These are phyloP conservation scores for Pseudonectria buxi DNA, from an alignment of 2,329 filamentous ascomycete genomes.

Conservation along the genomic window DNA sequence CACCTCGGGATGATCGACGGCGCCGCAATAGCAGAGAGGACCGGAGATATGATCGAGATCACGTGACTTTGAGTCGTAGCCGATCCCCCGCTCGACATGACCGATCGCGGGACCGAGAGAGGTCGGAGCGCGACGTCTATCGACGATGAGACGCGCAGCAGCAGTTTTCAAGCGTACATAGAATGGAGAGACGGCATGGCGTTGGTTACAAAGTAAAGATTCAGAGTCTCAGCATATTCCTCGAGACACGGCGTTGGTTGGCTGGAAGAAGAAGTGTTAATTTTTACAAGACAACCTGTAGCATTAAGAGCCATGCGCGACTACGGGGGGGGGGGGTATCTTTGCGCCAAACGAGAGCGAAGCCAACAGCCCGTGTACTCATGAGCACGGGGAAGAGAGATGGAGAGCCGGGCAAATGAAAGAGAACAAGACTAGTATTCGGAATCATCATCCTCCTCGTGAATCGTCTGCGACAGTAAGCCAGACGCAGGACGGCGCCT, in stretches of 20 bases:
- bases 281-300: too few species aligned
- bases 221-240: not conserved
- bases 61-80: conserved; percentile 34
- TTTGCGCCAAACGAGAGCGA: not conserved
- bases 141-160: conserved; percentile 34
- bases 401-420: too few species aligned
- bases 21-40: too few species aligned
- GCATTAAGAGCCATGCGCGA: too few species aligned
- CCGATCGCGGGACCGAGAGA: conserved; percentile 34
- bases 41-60: conserved; percentile 31
- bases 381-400: too few species aligned
- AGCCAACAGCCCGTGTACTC: too few species aligned
- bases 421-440: conserved; percentile 21
- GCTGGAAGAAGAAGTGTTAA: conserved; percentile 1
- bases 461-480: conserved; percentile 59
- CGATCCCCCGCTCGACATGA: conserved; percentile 31
- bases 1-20: conserved; percentile 32
- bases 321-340: not conserved
- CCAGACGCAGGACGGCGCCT: conserved; percentile 38
- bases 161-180: conserved; percentile 12
- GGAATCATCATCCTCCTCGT: conserved; percentile 63
- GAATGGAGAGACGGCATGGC: not conserved
- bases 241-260: not conserved
- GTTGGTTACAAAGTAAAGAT: too few species aligned
- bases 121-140: conserved; percentile 43